A percentile compares a stretch with the other conserved stretches of the same genome.
Evolutionary conservation across 2,329 filamentous ascomycete genomes (phyloP).

Genomic region (Rhinocladiella similis): DNA sequence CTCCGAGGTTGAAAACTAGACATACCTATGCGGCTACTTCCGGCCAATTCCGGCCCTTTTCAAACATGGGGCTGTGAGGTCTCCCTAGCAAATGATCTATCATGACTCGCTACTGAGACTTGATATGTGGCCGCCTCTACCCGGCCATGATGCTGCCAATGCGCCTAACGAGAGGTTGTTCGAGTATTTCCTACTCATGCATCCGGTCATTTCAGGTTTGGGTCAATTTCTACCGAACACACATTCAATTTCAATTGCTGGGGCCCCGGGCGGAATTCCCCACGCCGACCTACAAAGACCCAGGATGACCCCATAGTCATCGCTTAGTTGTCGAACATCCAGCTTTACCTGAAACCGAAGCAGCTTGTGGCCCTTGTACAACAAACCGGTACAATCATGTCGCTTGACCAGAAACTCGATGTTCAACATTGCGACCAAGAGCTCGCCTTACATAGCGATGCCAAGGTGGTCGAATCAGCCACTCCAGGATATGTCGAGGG

Average conservation of each 20-base stretch:
- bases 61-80: not conserved
- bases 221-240: not conserved
- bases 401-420: constrained; percentile 7
- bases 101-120: too few relatives aligned
- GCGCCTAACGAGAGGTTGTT: not conserved
- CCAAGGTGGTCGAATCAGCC: constrained; percentile 11
- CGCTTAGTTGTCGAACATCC: not conserved
- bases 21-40: not conserved
- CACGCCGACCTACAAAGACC: constrained; percentile 10
- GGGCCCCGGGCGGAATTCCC: constrained; percentile 1
- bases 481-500: constrained; percentile 33
- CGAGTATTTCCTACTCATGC: not conserved
- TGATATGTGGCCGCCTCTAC: constrained; percentile 5
- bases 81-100: too few relatives aligned
- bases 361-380: not conserved
- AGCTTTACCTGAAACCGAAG: not conserved
- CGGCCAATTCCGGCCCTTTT: not conserved
- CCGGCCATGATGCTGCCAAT: not conserved
- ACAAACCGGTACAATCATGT: constrained; percentile 4
- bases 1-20: too few relatives aligned
- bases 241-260: constrained; percentile 1
- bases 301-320: not conserved
- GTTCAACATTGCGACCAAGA: constrained; percentile 12
- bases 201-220: not conserved
- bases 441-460: not conserved